Percentiles rank a stretch among this genome's conserved stretches.
Conservation (phyloP, 148 eudicot genomes). For the Linanthus parryae region DNA sequence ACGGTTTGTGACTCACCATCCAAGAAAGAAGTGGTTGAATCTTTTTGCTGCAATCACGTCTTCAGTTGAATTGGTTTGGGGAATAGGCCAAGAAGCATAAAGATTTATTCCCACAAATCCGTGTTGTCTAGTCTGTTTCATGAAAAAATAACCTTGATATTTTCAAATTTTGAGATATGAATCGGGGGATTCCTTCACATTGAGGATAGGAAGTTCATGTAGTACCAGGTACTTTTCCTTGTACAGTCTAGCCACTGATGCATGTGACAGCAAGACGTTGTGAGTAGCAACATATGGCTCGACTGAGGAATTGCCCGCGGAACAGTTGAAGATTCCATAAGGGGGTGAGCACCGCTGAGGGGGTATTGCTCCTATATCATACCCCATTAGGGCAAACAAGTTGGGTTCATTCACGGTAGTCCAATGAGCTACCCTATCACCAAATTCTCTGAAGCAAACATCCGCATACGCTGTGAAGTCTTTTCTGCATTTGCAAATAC, state of each 20-base stretch:
- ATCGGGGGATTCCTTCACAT: too few species aligned
- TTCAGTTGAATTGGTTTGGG: slow-evolving; percentile 9
- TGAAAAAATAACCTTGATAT: background rate
- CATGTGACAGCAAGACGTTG: slow-evolving; percentile 1
- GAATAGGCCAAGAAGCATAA: slow-evolving; percentile 11
- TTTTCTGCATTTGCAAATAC: slow-evolving; percentile 1
- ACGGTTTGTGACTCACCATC: slow-evolving; percentile 29
- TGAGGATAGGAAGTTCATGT: too few species aligned
- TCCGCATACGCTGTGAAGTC: slow-evolving; percentile 56
- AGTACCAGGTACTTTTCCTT: background rate
- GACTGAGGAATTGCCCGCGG: slow-evolving; percentile 15
- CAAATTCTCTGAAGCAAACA: slow-evolving; percentile 69
- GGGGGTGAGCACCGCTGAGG: slow-evolving; percentile 37
- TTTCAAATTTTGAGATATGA: too few species aligned
- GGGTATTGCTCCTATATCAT: slow-evolving; percentile 28
- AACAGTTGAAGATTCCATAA: slow-evolving; percentile 25
- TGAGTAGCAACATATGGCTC: slow-evolving; percentile 2
- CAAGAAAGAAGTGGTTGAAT: slow-evolving; percentile 15
- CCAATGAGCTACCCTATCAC: slow-evolving; percentile 54
- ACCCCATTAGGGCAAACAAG: slow-evolving; percentile 26
- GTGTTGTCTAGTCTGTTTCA: slow-evolving; percentile 13
- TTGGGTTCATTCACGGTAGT: slow-evolving; percentile 54
- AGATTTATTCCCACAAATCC: slow-evolving; percentile 19
- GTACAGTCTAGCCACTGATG: background rate
- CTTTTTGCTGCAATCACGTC: slow-evolving; percentile 15